Percentiles rank a stretch among this genome's conserved stretches.
Evolutionary conservation across 257 asterid genomes (phyloP).

Genomic region (Jaltomata sinuosa): DNA sequence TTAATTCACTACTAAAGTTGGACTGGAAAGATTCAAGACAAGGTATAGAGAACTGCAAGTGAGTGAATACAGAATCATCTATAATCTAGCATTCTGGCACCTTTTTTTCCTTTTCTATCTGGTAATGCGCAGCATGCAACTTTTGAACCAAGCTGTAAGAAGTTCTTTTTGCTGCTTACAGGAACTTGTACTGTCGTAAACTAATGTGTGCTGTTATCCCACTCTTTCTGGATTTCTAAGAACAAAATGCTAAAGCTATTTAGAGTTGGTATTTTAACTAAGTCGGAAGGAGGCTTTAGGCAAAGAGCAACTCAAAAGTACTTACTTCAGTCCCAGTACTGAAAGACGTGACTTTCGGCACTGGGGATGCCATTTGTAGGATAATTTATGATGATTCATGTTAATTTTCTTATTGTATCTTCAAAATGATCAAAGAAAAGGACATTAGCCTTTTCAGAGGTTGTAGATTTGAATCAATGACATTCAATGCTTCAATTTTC

Average conservation of each 20-base stretch:
- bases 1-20: background rate
- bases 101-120: background rate
- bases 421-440: background rate
- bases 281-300: background rate
- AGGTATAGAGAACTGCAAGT: background rate
- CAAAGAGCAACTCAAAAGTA: background rate
- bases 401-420: background rate
- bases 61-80: background rate
- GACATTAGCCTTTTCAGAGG: background rate
- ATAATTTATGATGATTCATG: background rate
- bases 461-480: background rate
- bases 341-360: background rate
- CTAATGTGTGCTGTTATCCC: background rate
- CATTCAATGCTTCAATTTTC: background rate
- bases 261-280: background rate
- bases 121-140: background rate
- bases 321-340: background rate
- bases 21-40: background rate
- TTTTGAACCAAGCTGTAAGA: background rate
- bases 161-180: background rate
- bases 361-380: background rate
- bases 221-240: background rate
- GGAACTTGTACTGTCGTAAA: background rate
- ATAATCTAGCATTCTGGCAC: background rate
- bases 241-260: background rate